Percentiles rank a stretch among this genome's conserved stretches.
These are phyloP conservation scores for Debaryomyces sp. DNA, from an alignment of 1,139 yeast genomes.

Conservation along the genomic window DNA sequence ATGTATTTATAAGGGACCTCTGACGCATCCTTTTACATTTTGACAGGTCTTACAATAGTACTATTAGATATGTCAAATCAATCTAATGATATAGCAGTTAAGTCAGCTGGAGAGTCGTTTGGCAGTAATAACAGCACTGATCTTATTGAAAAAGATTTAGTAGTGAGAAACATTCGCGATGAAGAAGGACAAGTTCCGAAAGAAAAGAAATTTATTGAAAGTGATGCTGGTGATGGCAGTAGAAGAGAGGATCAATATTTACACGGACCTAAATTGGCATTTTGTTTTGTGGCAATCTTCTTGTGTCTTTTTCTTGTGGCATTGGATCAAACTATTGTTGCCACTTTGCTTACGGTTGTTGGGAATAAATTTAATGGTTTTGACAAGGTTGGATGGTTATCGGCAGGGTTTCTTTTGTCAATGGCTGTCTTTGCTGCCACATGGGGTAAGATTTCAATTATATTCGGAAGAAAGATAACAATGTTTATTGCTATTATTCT, in stretches of 20 bases:
- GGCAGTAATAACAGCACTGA: neutral
- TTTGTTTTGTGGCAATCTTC: constrained; percentile 31
- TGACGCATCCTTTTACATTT: neutral
- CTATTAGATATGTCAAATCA: neutral
- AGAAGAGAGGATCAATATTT: constrained; percentile 41
- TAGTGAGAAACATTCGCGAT: neutral
- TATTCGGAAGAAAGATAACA: constrained; percentile 48
- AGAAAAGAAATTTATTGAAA: constrained; percentile 24
- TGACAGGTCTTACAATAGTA: neutral
- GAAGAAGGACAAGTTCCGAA: constrained; percentile 1
- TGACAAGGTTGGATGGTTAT: constrained; percentile 30
- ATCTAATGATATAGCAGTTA: neutral
- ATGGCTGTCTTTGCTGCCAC: constrained; percentile 39
- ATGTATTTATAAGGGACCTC: neutral
- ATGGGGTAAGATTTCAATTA: constrained; percentile 47
- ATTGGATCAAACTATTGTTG: constrained; percentile 45
- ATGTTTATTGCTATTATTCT: constrained; percentile 36
- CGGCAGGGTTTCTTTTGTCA: constrained; percentile 31
- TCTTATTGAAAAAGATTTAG: neutral
- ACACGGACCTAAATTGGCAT: constrained; percentile 27
- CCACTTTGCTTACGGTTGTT: constrained; percentile 38
- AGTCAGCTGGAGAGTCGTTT: neutral
- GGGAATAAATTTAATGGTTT: constrained; percentile 38
- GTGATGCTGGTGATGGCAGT: constrained; percentile 49
- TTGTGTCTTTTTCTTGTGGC: constrained; percentile 40